Conservation (phyloP, 805 yeast species). For the Barnettozyma siamensis region DNA sequence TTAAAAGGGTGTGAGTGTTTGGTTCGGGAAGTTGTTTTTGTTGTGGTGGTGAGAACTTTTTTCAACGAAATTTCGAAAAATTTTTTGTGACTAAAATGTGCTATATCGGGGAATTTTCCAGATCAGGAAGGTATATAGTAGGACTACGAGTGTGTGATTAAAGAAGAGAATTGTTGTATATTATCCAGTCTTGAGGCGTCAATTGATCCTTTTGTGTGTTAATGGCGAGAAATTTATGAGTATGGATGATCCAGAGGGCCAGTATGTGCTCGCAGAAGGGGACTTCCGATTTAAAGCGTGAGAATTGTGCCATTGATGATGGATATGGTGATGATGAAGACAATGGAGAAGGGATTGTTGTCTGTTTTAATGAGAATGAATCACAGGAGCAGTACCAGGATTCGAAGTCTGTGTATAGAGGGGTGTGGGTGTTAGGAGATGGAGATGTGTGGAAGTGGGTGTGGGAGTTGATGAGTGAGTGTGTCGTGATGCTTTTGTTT, state of each 20-base stretch:
- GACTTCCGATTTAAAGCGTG: not conserved
- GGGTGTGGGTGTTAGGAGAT: not conserved
- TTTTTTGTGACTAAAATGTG: not conserved
- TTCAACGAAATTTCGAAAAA: not conserved
- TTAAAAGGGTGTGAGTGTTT: too few species aligned
- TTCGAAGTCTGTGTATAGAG: not conserved
- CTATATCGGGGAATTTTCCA: not conserved
- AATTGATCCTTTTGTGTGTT: not conserved
- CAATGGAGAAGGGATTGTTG: not conserved
- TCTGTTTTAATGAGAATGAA: not conserved
- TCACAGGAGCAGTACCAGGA: not conserved
- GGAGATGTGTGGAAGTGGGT: not conserved
- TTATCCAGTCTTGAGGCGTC: not conserved
- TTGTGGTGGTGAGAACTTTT: too few species aligned
- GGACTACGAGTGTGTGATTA: too few species aligned
- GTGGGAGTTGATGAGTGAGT: not conserved
- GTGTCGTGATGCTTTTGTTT: not conserved
- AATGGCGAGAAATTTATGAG: not conserved
- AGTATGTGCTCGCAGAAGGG: slow-evolving; percentile 3
- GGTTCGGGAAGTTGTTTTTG: too few species aligned
- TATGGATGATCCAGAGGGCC: slow-evolving; percentile 2
- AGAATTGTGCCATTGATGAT: not conserved
- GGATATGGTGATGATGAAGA: not conserved
- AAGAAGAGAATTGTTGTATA: not conserved
- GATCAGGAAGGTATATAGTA: not conserved